phyloP scores from a whole-genome alignment of 331 rosid genomes.

The Pyracantha coccinea region DNA sequence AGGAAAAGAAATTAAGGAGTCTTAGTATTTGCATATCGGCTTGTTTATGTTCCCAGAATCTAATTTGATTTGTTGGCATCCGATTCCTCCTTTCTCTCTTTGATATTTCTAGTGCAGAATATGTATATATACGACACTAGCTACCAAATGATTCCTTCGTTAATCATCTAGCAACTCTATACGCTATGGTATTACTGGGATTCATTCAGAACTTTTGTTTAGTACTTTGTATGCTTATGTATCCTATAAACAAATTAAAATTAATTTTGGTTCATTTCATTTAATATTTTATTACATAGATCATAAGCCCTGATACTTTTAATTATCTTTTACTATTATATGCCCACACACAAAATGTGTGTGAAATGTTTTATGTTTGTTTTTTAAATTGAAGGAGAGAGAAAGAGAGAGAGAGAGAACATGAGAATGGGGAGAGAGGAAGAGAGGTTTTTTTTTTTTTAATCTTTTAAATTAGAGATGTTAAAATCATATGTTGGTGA shows the following conservation, averaged over 20 bases:
- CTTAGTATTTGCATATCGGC: background rate
- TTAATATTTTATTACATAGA: too few species aligned
- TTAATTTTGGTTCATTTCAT: background rate
- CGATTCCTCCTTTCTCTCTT: slow-evolving; percentile 7
- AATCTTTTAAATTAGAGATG: too few species aligned
- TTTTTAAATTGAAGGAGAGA: too few species aligned
- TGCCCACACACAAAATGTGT: too few species aligned
- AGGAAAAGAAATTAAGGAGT: too few species aligned
- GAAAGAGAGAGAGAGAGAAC: too few species aligned
- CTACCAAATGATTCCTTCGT: background rate
- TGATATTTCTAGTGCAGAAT: background rate
- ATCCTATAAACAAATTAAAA: background rate
- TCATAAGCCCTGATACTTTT: too few species aligned
- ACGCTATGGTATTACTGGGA: background rate
- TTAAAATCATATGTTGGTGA: too few species aligned
- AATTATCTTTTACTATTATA: too few species aligned
- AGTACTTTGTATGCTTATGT: background rate
- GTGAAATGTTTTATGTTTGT: too few species aligned
- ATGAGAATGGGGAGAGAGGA: too few species aligned
- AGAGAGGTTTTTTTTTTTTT: too few species aligned
- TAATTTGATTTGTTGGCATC: slow-evolving; percentile 6
- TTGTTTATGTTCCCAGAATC: slow-evolving; percentile 8
- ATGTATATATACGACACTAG: background rate
- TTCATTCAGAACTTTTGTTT: background rate
- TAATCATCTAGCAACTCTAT: background rate